Conservation (phyloP, 2,329 filamentous ascomycete genomes). For the Geosmithia flava region DNA sequence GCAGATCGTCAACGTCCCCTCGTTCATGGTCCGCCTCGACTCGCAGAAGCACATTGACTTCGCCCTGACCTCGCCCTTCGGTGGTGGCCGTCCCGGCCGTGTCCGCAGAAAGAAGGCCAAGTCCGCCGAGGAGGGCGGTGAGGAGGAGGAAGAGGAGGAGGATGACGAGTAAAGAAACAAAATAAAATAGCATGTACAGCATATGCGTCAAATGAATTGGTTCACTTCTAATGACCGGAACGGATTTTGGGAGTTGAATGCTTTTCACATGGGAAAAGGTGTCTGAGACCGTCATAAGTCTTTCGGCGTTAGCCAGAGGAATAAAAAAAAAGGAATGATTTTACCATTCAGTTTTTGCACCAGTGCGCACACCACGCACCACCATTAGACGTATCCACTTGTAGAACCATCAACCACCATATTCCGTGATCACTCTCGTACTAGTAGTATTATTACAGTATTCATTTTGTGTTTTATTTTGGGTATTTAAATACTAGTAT, state of each 20-base stretch:
- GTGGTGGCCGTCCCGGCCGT: constrained; percentile 76
- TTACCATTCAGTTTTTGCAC: constrained; percentile 8
- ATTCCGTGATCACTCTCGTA: constrained; percentile 8
- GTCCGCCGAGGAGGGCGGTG: constrained; percentile 78
- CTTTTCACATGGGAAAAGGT: constrained; percentile 22
- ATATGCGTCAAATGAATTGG: constrained; percentile 11
- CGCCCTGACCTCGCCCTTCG: constrained; percentile 7
- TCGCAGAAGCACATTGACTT: constrained; percentile 69
- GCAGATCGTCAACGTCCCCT: constrained; percentile 99
- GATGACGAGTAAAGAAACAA: constrained; percentile 54
- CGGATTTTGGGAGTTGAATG: constrained; percentile 16
- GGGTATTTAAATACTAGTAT: neutral
- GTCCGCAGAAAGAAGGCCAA: constrained; percentile 99
- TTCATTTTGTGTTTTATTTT: neutral
- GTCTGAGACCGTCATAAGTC: constrained; percentile 33
- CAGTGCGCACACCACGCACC: neutral
- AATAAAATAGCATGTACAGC: constrained; percentile 9
- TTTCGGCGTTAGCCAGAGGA: constrained; percentile 38
- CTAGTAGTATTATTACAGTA: too few species aligned
- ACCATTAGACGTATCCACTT: neutral
- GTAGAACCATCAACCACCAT: neutral
- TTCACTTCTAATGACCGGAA: constrained; percentile 14
- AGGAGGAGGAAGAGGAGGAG: constrained; percentile 76
- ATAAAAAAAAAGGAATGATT: constrained; percentile 28
- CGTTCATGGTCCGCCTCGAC: constrained; percentile 98